Conservation (phyloP, 306 rosid genomes). For the Trichosanthes truncata region DNA sequence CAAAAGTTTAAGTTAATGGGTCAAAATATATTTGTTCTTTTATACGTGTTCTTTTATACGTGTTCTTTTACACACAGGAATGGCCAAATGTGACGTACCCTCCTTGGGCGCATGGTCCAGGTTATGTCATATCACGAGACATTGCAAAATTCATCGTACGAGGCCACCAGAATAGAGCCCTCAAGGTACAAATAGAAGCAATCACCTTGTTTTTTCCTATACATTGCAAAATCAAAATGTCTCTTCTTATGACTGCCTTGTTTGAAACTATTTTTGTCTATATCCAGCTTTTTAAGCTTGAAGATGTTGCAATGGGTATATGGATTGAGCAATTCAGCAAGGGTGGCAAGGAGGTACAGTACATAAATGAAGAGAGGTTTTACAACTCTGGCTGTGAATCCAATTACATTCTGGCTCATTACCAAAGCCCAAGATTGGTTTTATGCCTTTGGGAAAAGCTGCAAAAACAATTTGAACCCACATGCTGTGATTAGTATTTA, state of each 20-base stretch:
- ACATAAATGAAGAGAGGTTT: constrained; percentile 62
- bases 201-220: constrained; percentile 1
- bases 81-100: constrained; percentile 81
- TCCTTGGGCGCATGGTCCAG: constrained; percentile 99
- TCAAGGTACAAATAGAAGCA: constrained; percentile 36
- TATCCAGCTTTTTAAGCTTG: constrained; percentile 74
- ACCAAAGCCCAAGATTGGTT: constrained; percentile 72
- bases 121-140: constrained; percentile 80
- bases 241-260: not conserved
- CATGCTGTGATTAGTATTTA: constrained; percentile 55
- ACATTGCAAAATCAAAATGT: not conserved
- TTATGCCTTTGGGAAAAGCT: constrained; percentile 92
- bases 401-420: constrained; percentile 73
- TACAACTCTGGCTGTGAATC: constrained; percentile 75
- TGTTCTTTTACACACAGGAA: constrained; percentile 37
- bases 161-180: constrained; percentile 60
- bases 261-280: not conserved
- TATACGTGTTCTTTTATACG: not conserved
- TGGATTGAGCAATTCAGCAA: constrained; percentile 73
- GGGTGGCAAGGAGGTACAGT: constrained; percentile 53
- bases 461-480: constrained; percentile 48
- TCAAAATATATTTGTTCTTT: not conserved
- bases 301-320: constrained; percentile 96
- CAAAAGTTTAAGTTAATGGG: not conserved
- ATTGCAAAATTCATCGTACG: constrained; percentile 60